Evolutionary conservation across 2,329 filamentous ascomycete genomes (phyloP).

Genomic region (Nothophaeocryptopus gaeumannii): DNA sequence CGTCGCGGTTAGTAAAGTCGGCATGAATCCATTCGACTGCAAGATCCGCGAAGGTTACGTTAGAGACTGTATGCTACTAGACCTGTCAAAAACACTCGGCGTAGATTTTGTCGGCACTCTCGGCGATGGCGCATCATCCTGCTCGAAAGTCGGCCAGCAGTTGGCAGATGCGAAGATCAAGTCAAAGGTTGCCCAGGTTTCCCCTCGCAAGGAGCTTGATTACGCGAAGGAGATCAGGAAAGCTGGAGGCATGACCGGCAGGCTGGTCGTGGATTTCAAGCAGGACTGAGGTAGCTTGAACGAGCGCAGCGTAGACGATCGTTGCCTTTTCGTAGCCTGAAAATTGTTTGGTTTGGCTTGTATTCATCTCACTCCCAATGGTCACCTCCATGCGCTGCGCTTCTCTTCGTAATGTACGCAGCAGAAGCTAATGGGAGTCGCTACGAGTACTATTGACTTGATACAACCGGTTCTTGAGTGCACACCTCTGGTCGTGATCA

Average conservation of each 20-base stretch:
- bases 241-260: constrained; percentile 9
- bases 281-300: neutral
- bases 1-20: neutral
- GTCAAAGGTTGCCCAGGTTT: constrained; percentile 8
- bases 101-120: constrained; percentile 10
- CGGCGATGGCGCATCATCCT: neutral
- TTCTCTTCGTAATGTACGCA: too few species aligned
- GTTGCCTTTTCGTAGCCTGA: too few species aligned
- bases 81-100: constrained; percentile 2
- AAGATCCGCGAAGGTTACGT: constrained; percentile 10
- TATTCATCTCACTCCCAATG: too few species aligned
- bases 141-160: constrained; percentile 1
- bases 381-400: too few species aligned
- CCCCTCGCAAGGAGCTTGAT: constrained; percentile 2
- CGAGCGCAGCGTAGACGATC: too few species aligned
- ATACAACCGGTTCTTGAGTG: too few species aligned
- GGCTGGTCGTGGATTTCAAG: constrained; percentile 9
- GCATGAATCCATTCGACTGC: constrained; percentile 10
- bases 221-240: constrained; percentile 10
- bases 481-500: too few species aligned
- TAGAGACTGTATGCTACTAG: constrained; percentile 1
- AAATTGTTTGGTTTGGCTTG: too few species aligned
- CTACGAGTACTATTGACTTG: too few species aligned
- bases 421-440: too few species aligned
- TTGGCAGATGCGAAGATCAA: constrained; percentile 6